A percentile compares a stretch with the other conserved stretches of the same genome.
phyloP scores from a whole-genome alignment of 768 basidiomycete genomes.

The Rhodosporidiobolus odoratus region DNA sequence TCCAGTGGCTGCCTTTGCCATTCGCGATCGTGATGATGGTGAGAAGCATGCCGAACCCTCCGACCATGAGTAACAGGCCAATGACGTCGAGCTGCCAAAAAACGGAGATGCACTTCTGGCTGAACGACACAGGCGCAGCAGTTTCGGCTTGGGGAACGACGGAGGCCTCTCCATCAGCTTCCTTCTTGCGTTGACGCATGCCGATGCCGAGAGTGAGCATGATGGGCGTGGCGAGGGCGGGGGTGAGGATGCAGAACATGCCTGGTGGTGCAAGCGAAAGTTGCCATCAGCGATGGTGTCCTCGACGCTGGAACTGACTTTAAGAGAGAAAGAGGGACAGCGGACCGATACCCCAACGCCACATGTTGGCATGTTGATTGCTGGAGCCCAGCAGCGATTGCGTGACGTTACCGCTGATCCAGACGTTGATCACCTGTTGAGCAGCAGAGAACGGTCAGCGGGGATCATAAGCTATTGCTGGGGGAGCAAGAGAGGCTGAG shows the following conservation, averaged over 20 bases:
- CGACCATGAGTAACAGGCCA: conserved; percentile 45
- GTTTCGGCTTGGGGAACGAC: no score
- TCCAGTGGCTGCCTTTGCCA: conserved; percentile 42
- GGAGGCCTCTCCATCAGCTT: background rate
- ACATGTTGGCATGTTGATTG: conserved; percentile 9
- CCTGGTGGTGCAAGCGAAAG: background rate
- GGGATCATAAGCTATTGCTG: background rate
- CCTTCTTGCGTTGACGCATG: conserved; percentile 24
- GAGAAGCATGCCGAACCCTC: conserved; percentile 43
- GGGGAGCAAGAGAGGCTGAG: background rate
- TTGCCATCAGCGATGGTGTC: background rate
- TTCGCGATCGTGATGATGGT: conserved; percentile 46
- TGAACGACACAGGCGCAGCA: background rate
- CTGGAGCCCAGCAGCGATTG: conserved; percentile 31
- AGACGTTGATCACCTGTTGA: conserved; percentile 44
- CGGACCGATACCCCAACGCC: conserved; percentile 34
- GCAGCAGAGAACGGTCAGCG: background rate
- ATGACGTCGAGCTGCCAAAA: conserved; percentile 47
- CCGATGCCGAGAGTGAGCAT: conserved; percentile 41
- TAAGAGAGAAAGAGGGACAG: background rate
- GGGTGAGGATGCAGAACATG: conserved; percentile 44
- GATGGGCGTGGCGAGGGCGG: conserved; percentile 43
- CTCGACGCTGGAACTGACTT: background rate
- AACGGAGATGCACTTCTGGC: conserved; percentile 20
- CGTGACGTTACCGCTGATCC: conserved; percentile 42